phyloP scores from a whole-genome alignment of 75 land plant genomes.

The Selaginella tamariscina region DNA sequence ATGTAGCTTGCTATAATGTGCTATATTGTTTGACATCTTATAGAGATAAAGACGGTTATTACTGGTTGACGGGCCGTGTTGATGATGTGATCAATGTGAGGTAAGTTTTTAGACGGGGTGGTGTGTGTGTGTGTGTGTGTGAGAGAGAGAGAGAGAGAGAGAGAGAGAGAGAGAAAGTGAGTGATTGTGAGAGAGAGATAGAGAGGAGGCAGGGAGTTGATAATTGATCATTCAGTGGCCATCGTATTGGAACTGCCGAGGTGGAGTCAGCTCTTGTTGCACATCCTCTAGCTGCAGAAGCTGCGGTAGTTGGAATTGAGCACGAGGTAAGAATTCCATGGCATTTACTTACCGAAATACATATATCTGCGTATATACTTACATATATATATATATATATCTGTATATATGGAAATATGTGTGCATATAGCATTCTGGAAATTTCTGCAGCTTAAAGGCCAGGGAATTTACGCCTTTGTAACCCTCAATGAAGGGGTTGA shows the following conservation, averaged over 20 bases:
- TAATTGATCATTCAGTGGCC: conserved; percentile 92
- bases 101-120: conserved; percentile 36
- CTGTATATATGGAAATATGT: neutral
- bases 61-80: conserved; percentile 97
- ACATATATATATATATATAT: too few species aligned
- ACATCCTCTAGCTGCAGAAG: conserved; percentile 91
- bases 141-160: too few species aligned
- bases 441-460: conserved; percentile 74
- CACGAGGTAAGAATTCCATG: conserved; percentile 96
- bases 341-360: too few species aligned
- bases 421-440: neutral
- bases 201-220: too few species aligned
- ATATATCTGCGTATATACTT: too few species aligned
- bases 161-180: too few species aligned
- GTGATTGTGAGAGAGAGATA: too few species aligned
- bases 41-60: conserved; percentile 95
- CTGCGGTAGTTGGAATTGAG: conserved; percentile 96
- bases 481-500: conserved; percentile 77
- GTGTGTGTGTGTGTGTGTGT: neutral
- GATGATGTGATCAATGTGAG: conserved; percentile 99
- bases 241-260: conserved; percentile 97
- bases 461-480: conserved; percentile 92
- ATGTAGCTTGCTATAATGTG: neutral
- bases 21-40: conserved; percentile 9
- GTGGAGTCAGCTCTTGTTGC: conserved; percentile 97